These are phyloP conservation scores for Collybiopsis luxurians DNA, from an alignment of 768 basidiomycete species.

Conservation along the genomic window DNA sequence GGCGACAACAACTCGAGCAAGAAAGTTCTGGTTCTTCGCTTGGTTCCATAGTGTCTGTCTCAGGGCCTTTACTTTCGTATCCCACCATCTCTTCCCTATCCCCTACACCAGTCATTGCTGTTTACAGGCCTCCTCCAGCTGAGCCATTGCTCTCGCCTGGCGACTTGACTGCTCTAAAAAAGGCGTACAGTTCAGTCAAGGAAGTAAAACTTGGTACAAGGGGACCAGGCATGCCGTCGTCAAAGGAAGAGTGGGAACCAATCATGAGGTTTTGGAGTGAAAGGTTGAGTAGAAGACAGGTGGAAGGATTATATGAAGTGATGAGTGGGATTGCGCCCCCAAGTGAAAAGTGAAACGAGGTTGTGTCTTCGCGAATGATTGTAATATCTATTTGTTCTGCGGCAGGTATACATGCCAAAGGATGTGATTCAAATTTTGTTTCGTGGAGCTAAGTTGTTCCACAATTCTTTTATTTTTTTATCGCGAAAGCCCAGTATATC, in stretches of 20 bases:
- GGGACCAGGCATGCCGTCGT: conserved; percentile 68
- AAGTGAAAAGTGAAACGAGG: neutral
- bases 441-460: too few species aligned
- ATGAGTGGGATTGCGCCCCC: conserved; percentile 36
- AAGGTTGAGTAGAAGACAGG: conserved; percentile 51
- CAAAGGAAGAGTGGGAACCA: conserved; percentile 75
- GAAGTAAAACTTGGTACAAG: conserved; percentile 46
- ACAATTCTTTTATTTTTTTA: too few species aligned
- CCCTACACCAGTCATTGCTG: conserved; percentile 61
- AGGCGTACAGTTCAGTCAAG: conserved; percentile 49
- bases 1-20: conserved; percentile 33
- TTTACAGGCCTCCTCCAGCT: conserved; percentile 50
- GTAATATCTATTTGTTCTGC: too few species aligned
- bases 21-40: conserved; percentile 26
- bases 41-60: conserved; percentile 67
- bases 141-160: conserved; percentile 41
- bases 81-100: conserved; percentile 55
- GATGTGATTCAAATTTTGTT: too few species aligned
- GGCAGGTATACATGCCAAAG: too few species aligned
- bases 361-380: too few species aligned
- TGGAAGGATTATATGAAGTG: conserved; percentile 68
- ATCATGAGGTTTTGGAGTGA: conserved; percentile 90
- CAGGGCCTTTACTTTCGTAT: conserved; percentile 75
- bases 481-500: too few species aligned
- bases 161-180: conserved; percentile 53